Evolutionary conservation across 2,329 filamentous ascomycete species (phyloP).

Genomic region (Alternaria ethzedia): DNA sequence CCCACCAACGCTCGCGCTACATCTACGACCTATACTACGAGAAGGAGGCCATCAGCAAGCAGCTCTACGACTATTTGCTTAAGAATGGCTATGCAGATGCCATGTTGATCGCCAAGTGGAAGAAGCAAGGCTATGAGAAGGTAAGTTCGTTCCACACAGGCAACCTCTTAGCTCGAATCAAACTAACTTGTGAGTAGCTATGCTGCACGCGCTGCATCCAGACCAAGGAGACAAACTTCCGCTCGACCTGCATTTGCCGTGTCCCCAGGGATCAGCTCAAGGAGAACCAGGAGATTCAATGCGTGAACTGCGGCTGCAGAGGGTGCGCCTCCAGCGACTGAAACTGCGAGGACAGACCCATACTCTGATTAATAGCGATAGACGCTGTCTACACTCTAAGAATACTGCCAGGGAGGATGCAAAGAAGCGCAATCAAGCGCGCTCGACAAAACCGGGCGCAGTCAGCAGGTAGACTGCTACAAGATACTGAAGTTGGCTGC

Average conservation of each 20-base stretch:
- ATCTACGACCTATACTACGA: slow-evolving; percentile 98
- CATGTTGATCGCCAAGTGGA: slow-evolving; percentile 98
- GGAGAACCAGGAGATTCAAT: slow-evolving; percentile 88
- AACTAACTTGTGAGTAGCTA: slow-evolving; percentile 60
- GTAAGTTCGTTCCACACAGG: slow-evolving; percentile 53
- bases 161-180: neutral
- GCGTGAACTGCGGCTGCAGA: slow-evolving; percentile 91
- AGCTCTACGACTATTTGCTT: slow-evolving; percentile 92
- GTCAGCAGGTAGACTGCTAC: neutral
- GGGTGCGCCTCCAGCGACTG: slow-evolving; percentile 88
- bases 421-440: neutral
- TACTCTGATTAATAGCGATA: neutral
- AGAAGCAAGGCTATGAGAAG: slow-evolving; percentile 99
- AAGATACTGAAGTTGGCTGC: neutral
- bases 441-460: neutral
- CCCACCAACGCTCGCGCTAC: slow-evolving; percentile 89
- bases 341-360: neutral
- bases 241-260: slow-evolving; percentile 94
- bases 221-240: slow-evolving; percentile 99
- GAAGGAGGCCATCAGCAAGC: slow-evolving; percentile 91
- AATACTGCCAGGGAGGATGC: neutral
- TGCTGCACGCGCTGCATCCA: slow-evolving; percentile 97
- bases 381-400: neutral
- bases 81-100: slow-evolving; percentile 97
- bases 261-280: slow-evolving; percentile 90